A percentile compares a stretch with the other conserved stretches of the same genome.
phyloP scores from a whole-genome alignment of 2,329 filamentous ascomycete species.

The Monosporascus ibericus region DNA sequence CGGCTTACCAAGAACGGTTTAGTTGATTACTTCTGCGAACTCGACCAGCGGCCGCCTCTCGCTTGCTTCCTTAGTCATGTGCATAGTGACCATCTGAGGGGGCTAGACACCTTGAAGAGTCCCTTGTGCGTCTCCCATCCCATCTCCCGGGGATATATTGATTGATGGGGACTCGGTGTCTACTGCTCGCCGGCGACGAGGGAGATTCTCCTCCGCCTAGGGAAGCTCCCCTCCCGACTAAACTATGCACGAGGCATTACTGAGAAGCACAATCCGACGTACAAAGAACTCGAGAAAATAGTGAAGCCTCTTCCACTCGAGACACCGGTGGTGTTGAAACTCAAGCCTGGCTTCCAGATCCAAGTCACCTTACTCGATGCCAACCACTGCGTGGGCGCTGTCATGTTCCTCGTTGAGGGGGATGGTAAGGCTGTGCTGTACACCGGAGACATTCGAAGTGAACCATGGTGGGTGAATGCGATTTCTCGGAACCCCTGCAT shows the following conservation, averaged over 20 bases:
- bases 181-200: slow-evolving; percentile 84
- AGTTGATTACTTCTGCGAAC: slow-evolving; percentile 78
- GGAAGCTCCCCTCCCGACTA: slow-evolving; percentile 72
- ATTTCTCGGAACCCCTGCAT: slow-evolving; percentile 66
- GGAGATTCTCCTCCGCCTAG: slow-evolving; percentile 73
- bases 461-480: slow-evolving; percentile 77
- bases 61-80: slow-evolving; percentile 90
- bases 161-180: slow-evolving; percentile 39
- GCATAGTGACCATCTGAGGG: slow-evolving; percentile 82
- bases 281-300: slow-evolving; percentile 66
- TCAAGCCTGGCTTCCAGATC: slow-evolving; percentile 62
- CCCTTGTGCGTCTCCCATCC: slow-evolving; percentile 54
- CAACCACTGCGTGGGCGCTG: slow-evolving; percentile 84
- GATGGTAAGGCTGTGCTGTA: slow-evolving; percentile 70
- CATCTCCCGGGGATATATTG: not conserved
- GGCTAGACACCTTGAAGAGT: slow-evolving; percentile 68
- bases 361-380: slow-evolving; percentile 83
- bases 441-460: slow-evolving; percentile 81
- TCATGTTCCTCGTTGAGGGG: slow-evolving; percentile 88
- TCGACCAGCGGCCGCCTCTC: slow-evolving; percentile 53
- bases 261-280: slow-evolving; percentile 68
- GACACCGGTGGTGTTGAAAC: slow-evolving; percentile 69
- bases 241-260: slow-evolving; percentile 75
- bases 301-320: slow-evolving; percentile 77
- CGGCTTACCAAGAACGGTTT: slow-evolving; percentile 5